Percentiles rank a stretch among this genome's conserved stretches.
Conservation (phyloP, 805 yeast genomes). For the Yamadazyma nakazawae region DNA sequence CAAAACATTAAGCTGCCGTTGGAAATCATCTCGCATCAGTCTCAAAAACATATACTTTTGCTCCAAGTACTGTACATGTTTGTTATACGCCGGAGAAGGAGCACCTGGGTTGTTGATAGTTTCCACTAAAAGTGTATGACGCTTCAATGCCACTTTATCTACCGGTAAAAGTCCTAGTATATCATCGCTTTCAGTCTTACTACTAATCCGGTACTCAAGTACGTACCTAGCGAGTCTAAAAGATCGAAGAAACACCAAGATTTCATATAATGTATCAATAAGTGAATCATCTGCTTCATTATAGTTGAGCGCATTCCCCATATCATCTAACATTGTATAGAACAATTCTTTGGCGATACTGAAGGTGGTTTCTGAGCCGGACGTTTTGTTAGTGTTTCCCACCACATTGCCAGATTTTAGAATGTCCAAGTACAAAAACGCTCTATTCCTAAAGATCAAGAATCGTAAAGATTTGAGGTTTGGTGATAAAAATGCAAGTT, state of each 20-base stretch:
- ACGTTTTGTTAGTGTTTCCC: slow-evolving; percentile 15
- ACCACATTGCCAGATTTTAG: slow-evolving; percentile 12
- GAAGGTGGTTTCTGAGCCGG: not conserved
- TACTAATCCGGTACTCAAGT: slow-evolving; percentile 56
- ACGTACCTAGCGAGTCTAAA: slow-evolving; percentile 50
- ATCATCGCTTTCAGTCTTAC: slow-evolving; percentile 42
- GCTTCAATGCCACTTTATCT: slow-evolving; percentile 9
- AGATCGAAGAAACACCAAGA: slow-evolving; percentile 49
- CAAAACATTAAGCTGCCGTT: slow-evolving; percentile 1
- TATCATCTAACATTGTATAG: slow-evolving; percentile 56
- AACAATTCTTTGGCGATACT: slow-evolving; percentile 19
- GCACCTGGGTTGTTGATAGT: not conserved
- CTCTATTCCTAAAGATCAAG: slow-evolving; percentile 77
- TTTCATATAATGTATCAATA: slow-evolving; percentile 46
- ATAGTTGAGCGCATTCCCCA: slow-evolving; percentile 61
- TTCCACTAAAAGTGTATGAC: not conserved
- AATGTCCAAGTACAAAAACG: slow-evolving; percentile 57
- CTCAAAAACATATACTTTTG: slow-evolving; percentile 24
- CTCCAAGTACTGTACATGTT: not conserved
- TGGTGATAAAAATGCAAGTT: slow-evolving; percentile 52
- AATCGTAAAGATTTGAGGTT: slow-evolving; percentile 72
- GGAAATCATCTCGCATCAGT: slow-evolving; percentile 21
- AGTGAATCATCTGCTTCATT: slow-evolving; percentile 64
- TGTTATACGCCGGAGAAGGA: not conserved
- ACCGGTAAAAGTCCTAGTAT: slow-evolving; percentile 27